Base-by-base conservation (phyloP, 495 filamentous ascomycete genomes). In the Parathielavia appendiculata region DNA sequence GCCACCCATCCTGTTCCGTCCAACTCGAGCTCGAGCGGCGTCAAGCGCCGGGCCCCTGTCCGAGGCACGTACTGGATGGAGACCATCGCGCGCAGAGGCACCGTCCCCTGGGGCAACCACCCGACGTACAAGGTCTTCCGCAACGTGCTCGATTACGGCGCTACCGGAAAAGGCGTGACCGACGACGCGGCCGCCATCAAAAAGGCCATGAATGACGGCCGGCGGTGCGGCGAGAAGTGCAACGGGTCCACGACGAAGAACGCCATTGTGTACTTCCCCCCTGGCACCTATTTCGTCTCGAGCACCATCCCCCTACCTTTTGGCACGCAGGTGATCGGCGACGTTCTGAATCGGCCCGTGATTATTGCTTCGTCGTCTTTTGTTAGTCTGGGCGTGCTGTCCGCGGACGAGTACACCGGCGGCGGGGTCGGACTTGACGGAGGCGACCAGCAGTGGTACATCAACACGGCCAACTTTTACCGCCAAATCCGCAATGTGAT, bases 401-500 rank as follows among this genome's bases (percentile, higher is more conserved):
- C 95, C 61, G 76, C 88, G 13, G 86, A 96, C 63, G 89, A 90
- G 0, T 96, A 96, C 65, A 69, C 72, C n/a, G 66, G 79, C 36
- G 74, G 76, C 20, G 73, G 75, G 17, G 59, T 6, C n/a, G 54
- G 19, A 12, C 13, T 30, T 26, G 47, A 58, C 19, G 47, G 56
- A 22, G 23, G 26, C 13, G 47, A 43, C 22, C 20, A 53, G 10
- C 74, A 82, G 59, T 81, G 17, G 19, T 54, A 44, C 40, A 11
- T 85, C 61, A 92, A 93, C 68, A 85, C 92, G 72, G 95, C 95
- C 82, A 95, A 96, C 75, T 97, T 97, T 77, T 96, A 89, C 79
- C 89, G 91, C 35, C 86, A 92, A 63, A 77, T 97, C 63, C 88
- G 92, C 67, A 96, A 97, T 73, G 85, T 97, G 60, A 78, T 89